A percentile compares a stretch with the other conserved stretches of the same genome.
Conservation (phyloP, 192 early-diverging fungal genomes). For the Spizellomyces punctatus region DNA sequence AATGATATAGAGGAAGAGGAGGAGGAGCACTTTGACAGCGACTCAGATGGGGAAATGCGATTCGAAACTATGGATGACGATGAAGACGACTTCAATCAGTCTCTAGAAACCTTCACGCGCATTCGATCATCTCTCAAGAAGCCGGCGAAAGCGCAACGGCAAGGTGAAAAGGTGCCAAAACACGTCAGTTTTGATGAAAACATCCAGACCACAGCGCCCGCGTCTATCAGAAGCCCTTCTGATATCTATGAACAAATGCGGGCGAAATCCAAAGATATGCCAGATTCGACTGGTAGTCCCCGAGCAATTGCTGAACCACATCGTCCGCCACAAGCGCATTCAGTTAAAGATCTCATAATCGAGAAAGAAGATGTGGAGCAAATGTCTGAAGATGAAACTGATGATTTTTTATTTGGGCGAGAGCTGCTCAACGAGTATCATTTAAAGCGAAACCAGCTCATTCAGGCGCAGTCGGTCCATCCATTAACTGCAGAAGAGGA, state of each 20-base stretch:
- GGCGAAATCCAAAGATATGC: too few species aligned
- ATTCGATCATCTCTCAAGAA: too few species aligned
- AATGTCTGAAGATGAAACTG: slow-evolving; percentile 33
- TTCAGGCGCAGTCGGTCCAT: slow-evolving; percentile 25
- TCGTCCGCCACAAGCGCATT: neutral
- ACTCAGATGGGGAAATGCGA: slow-evolving; percentile 39
- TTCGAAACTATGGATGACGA: slow-evolving; percentile 46
- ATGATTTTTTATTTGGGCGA: slow-evolving; percentile 45
- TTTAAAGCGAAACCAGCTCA: slow-evolving; percentile 24
- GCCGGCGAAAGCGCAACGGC: too few species aligned
- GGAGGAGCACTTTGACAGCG: slow-evolving; percentile 43
- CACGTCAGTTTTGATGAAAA: too few species aligned
- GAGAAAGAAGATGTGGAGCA: slow-evolving; percentile 28
- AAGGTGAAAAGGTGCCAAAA: too few species aligned
- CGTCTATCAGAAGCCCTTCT: too few species aligned
- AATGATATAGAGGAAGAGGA: slow-evolving; percentile 43
- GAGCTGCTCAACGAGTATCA: slow-evolving; percentile 42
- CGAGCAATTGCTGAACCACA: slow-evolving; percentile 23
- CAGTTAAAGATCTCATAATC: slow-evolving; percentile 12
- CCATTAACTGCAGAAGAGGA: slow-evolving; percentile 22
- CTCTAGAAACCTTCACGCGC: neutral
- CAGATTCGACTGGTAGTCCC: neutral
- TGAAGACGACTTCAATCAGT: slow-evolving; percentile 47
- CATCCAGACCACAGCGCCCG: too few species aligned
- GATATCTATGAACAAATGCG: too few species aligned